Conservation (phyloP, 208 protist genomes). For the Crithidia bombi region DNA sequence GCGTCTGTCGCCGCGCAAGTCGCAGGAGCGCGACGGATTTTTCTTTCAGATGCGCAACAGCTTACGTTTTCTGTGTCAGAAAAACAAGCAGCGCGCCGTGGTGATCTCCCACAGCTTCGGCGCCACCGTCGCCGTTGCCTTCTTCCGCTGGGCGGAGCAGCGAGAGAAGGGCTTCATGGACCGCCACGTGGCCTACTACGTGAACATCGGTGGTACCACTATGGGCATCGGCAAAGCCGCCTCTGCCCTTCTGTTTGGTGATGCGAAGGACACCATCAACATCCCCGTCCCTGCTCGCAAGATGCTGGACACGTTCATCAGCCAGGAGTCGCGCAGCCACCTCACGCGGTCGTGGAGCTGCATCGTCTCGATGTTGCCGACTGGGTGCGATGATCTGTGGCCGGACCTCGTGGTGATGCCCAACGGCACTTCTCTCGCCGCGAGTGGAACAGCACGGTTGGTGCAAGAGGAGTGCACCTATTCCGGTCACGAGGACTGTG, state of each 20-base stretch:
- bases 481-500: conserved; percentile 60
- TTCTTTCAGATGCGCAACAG: conserved; percentile 77
- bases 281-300: conserved; percentile 60
- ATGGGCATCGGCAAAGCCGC: conserved; percentile 87
- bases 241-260: conserved; percentile 77
- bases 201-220: conserved; percentile 84
- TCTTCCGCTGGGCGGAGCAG: conserved; percentile 88
- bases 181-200: conserved; percentile 82
- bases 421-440: conserved; percentile 58
- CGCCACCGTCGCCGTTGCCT: conserved; percentile 74
- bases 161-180: conserved; percentile 79
- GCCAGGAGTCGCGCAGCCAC: conserved; percentile 59
- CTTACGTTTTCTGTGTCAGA: conserved; percentile 73
- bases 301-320: conserved; percentile 86
- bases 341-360: conserved; percentile 79
- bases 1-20: conserved; percentile 72
- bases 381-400: conserved; percentile 59
- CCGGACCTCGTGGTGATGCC: conserved; percentile 50
- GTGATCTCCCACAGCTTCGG: conserved; percentile 93
- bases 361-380: conserved; percentile 70
- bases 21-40: conserved; percentile 86
- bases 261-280: conserved; percentile 87
- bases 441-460: conserved; percentile 37
- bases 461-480: conserved; percentile 47
- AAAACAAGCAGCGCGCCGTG: conserved; percentile 72